Conservation (phyloP, 2,329 filamentous ascomycete species). For the Calonectria hongkongensis region DNA sequence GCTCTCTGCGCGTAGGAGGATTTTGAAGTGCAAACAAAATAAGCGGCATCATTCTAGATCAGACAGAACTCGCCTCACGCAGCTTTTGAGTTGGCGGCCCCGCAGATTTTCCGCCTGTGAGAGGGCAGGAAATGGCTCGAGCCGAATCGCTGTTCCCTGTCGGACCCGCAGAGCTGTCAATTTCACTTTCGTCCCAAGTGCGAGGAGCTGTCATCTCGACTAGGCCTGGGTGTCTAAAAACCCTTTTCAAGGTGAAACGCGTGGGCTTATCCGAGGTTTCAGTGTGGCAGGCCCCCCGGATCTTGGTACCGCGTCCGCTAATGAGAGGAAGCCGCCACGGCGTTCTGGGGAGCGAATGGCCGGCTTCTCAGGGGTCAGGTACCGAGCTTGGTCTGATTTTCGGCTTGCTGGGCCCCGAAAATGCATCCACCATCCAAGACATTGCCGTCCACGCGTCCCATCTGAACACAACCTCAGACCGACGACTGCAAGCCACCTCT, state of each 20-base stretch:
- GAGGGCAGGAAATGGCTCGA: not conserved
- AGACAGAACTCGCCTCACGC: constrained; percentile 17
- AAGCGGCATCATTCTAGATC: not conserved
- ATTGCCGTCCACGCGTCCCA: constrained; percentile 16
- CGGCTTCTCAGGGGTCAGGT: not conserved
- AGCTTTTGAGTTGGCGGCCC: constrained; percentile 4
- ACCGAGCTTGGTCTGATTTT: not conserved
- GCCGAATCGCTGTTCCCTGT: not conserved
- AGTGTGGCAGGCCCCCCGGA: constrained; percentile 19
- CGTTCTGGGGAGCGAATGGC: not conserved
- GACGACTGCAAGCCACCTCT: not conserved
- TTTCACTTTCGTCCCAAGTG: constrained; percentile 12
- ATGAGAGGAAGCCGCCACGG: not conserved
- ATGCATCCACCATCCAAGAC: not conserved
- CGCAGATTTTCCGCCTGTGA: constrained; percentile 18
- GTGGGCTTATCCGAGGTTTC: constrained; percentile 34
- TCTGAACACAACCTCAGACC: not conserved
- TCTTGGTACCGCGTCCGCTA: not conserved
- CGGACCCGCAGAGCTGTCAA: constrained; percentile 1
- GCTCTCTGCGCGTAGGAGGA: not conserved
- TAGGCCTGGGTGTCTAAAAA: not conserved
- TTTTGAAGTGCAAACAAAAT: constrained; percentile 2
- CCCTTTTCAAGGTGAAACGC: constrained; percentile 33
- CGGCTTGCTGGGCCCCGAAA: not conserved
- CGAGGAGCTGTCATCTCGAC: not conserved